These are phyloP conservation scores for Penicillium brevicompactum DNA, from an alignment of 2,329 filamentous ascomycete genomes.

Conservation along the genomic window DNA sequence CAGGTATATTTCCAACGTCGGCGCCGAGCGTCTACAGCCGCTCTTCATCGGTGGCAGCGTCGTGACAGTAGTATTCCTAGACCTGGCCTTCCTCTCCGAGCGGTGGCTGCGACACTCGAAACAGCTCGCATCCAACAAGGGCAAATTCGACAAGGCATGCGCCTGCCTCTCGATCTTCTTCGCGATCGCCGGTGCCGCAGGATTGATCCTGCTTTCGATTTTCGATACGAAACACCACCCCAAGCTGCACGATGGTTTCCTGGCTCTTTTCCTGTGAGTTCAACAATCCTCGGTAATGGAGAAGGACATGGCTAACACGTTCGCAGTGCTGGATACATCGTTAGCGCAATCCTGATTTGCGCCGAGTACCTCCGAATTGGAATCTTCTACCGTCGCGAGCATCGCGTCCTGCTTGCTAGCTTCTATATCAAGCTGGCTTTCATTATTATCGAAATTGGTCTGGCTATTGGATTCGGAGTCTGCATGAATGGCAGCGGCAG, in stretches of 20 bases:
- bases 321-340: slow-evolving; percentile 68
- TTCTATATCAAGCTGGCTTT: slow-evolving; percentile 90
- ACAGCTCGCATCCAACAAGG: slow-evolving; percentile 72
- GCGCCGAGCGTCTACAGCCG: slow-evolving; percentile 60
- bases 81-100: slow-evolving; percentile 78
- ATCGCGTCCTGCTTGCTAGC: slow-evolving; percentile 71
- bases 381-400: slow-evolving; percentile 69
- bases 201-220: slow-evolving; percentile 79
- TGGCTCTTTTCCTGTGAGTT: slow-evolving; percentile 73
- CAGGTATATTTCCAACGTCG: slow-evolving; percentile 57
- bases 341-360: slow-evolving; percentile 86
- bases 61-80: slow-evolving; percentile 75
- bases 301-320: not conserved
- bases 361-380: slow-evolving; percentile 87
- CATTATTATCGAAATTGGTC: slow-evolving; percentile 73
- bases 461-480: slow-evolving; percentile 69
- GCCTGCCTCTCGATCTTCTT: slow-evolving; percentile 53
- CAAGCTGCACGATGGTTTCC: slow-evolving; percentile 71
- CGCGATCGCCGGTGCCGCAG: slow-evolving; percentile 73
- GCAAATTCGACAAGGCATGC: slow-evolving; percentile 41
- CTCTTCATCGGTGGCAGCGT: slow-evolving; percentile 63
- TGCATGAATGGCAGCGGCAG: slow-evolving; percentile 46
- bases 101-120: slow-evolving; percentile 82
- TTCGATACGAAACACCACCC: slow-evolving; percentile 78
- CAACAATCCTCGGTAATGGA: not conserved